Evolutionary conservation across 2,329 filamentous ascomycete species (phyloP), one percentile per base, ranked within the genome.

Genomic region (Fulvia fulva): DNA sequence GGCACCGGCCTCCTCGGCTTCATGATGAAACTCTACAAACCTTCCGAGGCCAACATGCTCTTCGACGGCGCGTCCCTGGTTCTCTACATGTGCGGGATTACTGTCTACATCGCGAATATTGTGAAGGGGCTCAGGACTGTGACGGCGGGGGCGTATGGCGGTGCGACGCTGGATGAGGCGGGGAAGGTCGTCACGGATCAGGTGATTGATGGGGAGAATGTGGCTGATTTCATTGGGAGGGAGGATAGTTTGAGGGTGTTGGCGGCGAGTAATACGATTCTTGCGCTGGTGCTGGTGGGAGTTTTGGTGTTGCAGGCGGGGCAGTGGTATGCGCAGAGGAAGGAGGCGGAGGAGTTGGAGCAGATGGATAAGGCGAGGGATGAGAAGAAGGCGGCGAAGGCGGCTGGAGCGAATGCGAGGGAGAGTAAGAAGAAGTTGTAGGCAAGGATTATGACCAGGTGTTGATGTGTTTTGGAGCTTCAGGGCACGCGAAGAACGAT

Each of bases 241-340:
- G 91, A 97, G 77, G 94, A 99, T 74, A 93, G 87, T 69, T 78
- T 99, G 68, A 89, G 90, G 78, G 93, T 99, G 16, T 80, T 97
- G 68, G 86, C 91, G 30, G 94, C 94, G 7, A 96, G 91, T 75
- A 96, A 99, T 76, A 97, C 94, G 2, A 99, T 99, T 72, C 77
- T 97, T 57, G 94, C 93, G 34, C 82, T 99, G 46, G 91, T 99
- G 28, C 77, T 99, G 54, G 87, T 97, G 2, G 94, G 94, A 5
- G 90, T 99, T 9, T 74, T 99, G 64, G 90, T 97, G 32, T 77
- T 99, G 70, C 94, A 99, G 83, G 91, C 91, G 21, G 94, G 94
- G 11, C 91, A 97, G 82, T 97, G 93, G 94, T 99, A 99, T 78
- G 94, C 94, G 25, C 92, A 97, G 82, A 83, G 90, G 72, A 95